Percentiles rank a stretch among this genome's conserved stretches.
Evolutionary conservation across 441 rosid genomes (phyloP).

Genomic region (Erysimum cheiri): DNA sequence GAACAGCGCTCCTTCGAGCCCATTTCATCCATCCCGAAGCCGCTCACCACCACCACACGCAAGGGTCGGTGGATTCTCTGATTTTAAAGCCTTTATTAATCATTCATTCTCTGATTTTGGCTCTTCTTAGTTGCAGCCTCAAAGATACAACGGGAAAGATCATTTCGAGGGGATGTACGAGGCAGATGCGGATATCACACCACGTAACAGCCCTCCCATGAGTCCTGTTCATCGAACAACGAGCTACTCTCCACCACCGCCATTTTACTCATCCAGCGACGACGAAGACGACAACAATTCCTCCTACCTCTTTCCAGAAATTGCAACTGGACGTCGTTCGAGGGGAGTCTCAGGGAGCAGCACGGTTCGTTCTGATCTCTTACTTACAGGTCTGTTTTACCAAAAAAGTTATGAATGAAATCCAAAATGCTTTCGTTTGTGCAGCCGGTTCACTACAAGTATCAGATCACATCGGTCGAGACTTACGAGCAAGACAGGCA

Average conservation of each 20-base stretch:
- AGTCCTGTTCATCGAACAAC: conserved; percentile 35
- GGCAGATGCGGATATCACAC: conserved; percentile 43
- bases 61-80: conserved; percentile 17
- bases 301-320: conserved; percentile 42
- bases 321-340: conserved; percentile 38
- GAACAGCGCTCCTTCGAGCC: conserved; percentile 41
- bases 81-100: not conserved
- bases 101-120: not conserved
- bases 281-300: conserved; percentile 41
- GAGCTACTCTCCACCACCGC: conserved; percentile 38
- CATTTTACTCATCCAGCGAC: conserved; percentile 41
- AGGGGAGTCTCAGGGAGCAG: conserved; percentile 38
- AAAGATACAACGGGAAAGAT: conserved; percentile 28
- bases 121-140: conserved; percentile 30
- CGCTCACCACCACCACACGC: conserved; percentile 30
- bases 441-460: conserved; percentile 45
- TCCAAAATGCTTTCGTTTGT: conserved; percentile 11
- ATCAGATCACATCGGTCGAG: conserved; percentile 28
- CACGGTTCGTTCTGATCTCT: conserved; percentile 29
- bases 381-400: not conserved
- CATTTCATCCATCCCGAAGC: conserved; percentile 42
- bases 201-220: conserved; percentile 39
- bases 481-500: conserved; percentile 41
- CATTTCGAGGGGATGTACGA: conserved; percentile 43
- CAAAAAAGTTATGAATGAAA: not conserved